Evolutionary conservation across 192 early-diverging fungal species (phyloP).

Genomic region (Umbelopsis sp.): DNA sequence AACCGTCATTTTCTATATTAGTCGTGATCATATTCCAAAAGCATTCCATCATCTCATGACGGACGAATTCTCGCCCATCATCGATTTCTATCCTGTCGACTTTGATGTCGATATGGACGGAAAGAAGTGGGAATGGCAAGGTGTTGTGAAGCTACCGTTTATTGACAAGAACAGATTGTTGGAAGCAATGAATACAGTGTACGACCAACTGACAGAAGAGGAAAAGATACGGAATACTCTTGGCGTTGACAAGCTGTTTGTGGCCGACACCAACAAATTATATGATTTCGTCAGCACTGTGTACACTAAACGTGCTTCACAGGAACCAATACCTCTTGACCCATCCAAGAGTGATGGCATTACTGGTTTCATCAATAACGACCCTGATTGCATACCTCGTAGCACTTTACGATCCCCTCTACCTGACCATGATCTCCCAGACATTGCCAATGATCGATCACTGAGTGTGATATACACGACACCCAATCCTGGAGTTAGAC

Average conservation of each 20-base stretch:
- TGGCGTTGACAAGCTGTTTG: slow-evolving; percentile 61
- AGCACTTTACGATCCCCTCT: slow-evolving; percentile 62
- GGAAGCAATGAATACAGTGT: slow-evolving; percentile 66
- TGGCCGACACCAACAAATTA: slow-evolving; percentile 61
- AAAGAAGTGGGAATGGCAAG: slow-evolving; percentile 94
- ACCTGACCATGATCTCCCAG: slow-evolving; percentile 51
- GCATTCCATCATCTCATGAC: slow-evolving; percentile 82
- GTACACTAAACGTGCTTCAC: slow-evolving; percentile 51
- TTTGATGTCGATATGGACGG: slow-evolving; percentile 95
- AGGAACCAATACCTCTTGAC: slow-evolving; percentile 49
- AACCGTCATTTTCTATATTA: slow-evolving; percentile 8
- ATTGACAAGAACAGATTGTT: slow-evolving; percentile 87
- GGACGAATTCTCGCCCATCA: slow-evolving; percentile 78
- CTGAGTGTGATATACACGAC: slow-evolving; percentile 48
- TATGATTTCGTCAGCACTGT: slow-evolving; percentile 58
- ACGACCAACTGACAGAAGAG: slow-evolving; percentile 67
- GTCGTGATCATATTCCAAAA: slow-evolving; percentile 68
- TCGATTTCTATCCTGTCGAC: slow-evolving; percentile 93
- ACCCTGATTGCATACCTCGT: slow-evolving; percentile 63
- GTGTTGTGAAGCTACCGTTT: slow-evolving; percentile 92
- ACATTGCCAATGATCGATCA: slow-evolving; percentile 66
- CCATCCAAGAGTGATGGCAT: slow-evolving; percentile 58
- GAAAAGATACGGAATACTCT: slow-evolving; percentile 76
- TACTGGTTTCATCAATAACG: slow-evolving; percentile 58
- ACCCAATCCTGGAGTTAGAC: slow-evolving; percentile 27